Percentiles rank a stretch among this genome's conserved stretches.
These are phyloP conservation scores for Nicotiana undulata DNA, from an alignment of 257 asterid species.

Conservation along the genomic window DNA sequence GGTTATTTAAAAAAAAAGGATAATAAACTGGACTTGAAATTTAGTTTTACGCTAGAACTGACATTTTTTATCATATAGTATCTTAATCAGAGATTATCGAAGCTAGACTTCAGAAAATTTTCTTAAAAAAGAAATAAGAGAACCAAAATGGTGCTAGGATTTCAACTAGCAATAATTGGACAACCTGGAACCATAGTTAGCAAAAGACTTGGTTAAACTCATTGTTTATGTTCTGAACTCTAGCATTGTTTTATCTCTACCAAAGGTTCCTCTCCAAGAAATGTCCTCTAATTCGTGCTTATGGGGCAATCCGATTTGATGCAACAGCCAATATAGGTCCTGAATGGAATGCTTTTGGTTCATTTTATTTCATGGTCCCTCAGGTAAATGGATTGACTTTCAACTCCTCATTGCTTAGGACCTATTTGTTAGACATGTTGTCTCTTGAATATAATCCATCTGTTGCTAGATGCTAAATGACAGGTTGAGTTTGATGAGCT, in stretches of 20 bases:
- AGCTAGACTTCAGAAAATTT: not conserved
- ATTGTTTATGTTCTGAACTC: not conserved
- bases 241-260: slow-evolving; percentile 5
- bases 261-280: slow-evolving; percentile 75
- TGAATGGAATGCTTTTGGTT: slow-evolving; percentile 89
- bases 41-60: not conserved
- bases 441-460: slow-evolving; percentile 15
- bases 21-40: not conserved
- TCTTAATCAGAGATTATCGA: not conserved
- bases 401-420: not conserved
- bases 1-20: not conserved
- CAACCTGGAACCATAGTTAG: not conserved
- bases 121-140: not conserved
- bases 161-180: not conserved
- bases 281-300: slow-evolving; percentile 86
- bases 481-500: slow-evolving; percentile 92
- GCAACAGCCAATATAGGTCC: slow-evolving; percentile 46
- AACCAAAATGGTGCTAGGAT: not conserved
- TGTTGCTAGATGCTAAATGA: slow-evolving; percentile 17
- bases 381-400: slow-evolving; percentile 37
- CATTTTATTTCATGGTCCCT: slow-evolving; percentile 92
- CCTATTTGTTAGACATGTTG: not conserved
- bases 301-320: slow-evolving; percentile 91
- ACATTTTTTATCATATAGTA: not conserved
- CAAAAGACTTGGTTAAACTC: not conserved